Evolutionary conservation across 1,284 basidiomycete genomes (phyloP).

Genomic region (Phylloporus sp.): DNA sequence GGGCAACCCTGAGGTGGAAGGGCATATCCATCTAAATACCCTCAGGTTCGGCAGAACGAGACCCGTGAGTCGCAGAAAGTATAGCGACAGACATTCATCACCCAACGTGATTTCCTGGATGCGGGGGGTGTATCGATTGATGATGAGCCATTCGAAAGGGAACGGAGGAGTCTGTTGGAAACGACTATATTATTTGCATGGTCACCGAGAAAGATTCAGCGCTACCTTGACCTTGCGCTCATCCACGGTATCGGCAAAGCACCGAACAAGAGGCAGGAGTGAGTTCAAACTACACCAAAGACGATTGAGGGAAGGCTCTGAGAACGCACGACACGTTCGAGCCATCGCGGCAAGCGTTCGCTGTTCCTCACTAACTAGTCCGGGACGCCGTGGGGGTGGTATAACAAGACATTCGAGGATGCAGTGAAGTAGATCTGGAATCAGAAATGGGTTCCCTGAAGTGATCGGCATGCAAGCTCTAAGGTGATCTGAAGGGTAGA

Average conservation of each 20-base stretch:
- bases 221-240: background rate
- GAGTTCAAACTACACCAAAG: background rate
- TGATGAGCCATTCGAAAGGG: background rate
- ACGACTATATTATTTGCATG: background rate
- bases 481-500: too few species aligned
- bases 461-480: too few species aligned
- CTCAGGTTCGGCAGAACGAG: conserved; percentile 2
- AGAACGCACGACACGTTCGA: background rate
- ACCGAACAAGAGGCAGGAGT: background rate
- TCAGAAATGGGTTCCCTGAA: background rate
- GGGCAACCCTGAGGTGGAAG: background rate
- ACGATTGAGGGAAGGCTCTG: background rate
- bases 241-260: background rate
- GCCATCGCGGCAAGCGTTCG: background rate
- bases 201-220: background rate
- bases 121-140: background rate
- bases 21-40: background rate
- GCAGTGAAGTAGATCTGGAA: background rate
- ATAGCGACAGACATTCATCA: background rate
- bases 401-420: background rate
- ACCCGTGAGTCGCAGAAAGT: background rate
- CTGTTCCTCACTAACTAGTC: background rate
- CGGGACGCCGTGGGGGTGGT: background rate
- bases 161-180: background rate
- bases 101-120: conserved; percentile 2